Evolutionary conservation across 1,284 basidiomycete genomes (phyloP).

Genomic region (Cystobasidiaceae sp.): DNA sequence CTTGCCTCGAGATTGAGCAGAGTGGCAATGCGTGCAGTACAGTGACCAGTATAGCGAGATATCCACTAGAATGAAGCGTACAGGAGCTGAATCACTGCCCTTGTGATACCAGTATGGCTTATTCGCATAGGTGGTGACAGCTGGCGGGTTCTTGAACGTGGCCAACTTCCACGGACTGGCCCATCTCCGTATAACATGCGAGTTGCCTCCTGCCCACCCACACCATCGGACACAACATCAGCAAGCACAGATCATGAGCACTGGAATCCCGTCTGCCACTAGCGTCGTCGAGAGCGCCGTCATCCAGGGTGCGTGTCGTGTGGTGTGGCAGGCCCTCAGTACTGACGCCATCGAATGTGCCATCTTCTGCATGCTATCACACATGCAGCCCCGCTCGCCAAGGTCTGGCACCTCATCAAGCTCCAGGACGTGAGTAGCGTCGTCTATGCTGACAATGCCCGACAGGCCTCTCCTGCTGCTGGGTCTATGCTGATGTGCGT

Average conservation of each 20-base stretch:
- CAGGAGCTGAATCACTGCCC: too few species aligned
- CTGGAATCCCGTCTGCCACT: slow-evolving; percentile 39
- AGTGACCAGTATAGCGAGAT: too few species aligned
- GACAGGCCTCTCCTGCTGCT: slow-evolving; percentile 23
- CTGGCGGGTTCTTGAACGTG: too few species aligned
- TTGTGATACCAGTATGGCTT: too few species aligned
- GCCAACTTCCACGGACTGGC: too few species aligned
- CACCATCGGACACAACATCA: too few species aligned
- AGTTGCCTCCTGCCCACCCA: too few species aligned
- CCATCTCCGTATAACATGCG: too few species aligned
- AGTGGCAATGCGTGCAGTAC: too few species aligned
- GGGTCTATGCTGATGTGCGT: background rate
- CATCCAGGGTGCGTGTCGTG: slow-evolving; percentile 35
- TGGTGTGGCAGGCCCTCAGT: background rate
- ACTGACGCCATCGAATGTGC: background rate
- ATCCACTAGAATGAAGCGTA: too few species aligned
- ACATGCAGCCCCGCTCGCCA: slow-evolving; percentile 25
- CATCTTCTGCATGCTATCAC: background rate
- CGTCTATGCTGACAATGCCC: slow-evolving; percentile 36
- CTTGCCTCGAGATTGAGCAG: too few species aligned
- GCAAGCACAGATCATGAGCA: slow-evolving; percentile 31
- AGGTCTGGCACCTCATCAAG: slow-evolving; percentile 45
- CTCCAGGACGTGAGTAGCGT: slow-evolving; percentile 39
- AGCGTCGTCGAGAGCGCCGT: slow-evolving; percentile 42
- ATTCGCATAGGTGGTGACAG: too few species aligned